Conservation (phyloP, 148 eudicot species). For the Diospyros lotus region DNA sequence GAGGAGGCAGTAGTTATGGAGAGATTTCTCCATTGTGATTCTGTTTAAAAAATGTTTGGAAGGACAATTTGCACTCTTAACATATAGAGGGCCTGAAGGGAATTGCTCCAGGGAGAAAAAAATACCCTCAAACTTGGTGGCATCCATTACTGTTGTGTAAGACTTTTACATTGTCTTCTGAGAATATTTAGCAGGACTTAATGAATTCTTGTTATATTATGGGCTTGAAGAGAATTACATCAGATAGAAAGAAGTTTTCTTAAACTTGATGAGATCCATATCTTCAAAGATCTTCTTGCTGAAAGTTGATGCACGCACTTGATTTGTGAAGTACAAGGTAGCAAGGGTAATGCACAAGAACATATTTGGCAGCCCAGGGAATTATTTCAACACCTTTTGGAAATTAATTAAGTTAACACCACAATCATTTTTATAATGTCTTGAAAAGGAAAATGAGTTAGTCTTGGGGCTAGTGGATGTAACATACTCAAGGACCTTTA, state of each 20-base stretch:
- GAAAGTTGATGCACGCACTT: background rate
- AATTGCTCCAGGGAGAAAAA: too few species aligned
- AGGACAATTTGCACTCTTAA: background rate
- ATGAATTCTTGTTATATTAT: background rate
- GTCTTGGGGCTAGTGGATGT: background rate
- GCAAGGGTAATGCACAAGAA: background rate
- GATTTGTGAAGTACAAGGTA: background rate
- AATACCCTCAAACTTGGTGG: too few species aligned
- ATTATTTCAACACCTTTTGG: background rate
- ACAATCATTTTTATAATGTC: background rate
- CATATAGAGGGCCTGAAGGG: too few species aligned
- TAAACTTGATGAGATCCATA: background rate
- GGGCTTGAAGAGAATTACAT: background rate
- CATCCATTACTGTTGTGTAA: too few species aligned
- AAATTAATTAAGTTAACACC: background rate
- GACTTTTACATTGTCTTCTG: too few species aligned
- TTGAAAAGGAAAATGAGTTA: background rate
- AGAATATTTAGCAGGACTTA: too few species aligned
- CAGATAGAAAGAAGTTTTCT: background rate
- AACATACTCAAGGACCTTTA: background rate
- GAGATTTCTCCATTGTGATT: background rate
- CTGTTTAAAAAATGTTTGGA: background rate
- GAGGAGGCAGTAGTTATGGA: background rate
- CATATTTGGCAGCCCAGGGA: background rate
- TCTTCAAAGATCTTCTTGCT: constrained; percentile 2